Base-by-base conservation (phyloP, 768 basidiomycete species). In the Amanita inopinata region DNA sequence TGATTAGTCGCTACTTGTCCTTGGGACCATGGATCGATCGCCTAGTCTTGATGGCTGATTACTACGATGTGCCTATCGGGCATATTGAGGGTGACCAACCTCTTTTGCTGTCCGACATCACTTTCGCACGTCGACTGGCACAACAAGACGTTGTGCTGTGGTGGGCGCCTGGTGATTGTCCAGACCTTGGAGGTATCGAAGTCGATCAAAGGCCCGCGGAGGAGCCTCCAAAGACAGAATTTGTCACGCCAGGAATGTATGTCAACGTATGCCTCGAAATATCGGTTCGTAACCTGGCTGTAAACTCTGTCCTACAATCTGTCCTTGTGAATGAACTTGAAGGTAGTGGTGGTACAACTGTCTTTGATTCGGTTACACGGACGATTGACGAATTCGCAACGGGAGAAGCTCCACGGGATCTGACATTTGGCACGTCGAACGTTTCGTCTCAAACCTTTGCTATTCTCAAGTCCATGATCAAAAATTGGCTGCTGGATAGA, bases 321-420 rank as follows among this genome's bases (percentile, higher is more conserved):
- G 76, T 93, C 23, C 68, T 94, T 43, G 89, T 99, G 49, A 97
- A 99, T 63, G 96, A 99, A 57, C 72, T 99, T 52, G 96, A 99
- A 61, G 96, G 96, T 1, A 89, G 85, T 46, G 86, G 92, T 1
- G 94, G 93, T 3, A 71, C 90, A 5, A 89, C 93, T 0, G 88
- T 92, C 0, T 97, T 98, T 54, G 93, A 97, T 56, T 87, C 91
- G 0, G 80, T 85, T 3, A 88, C 91, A 2, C 89, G 80, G 54
- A 98, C 88, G 12, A 64, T 99, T 46, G 84, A 90, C 53, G 84
- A 96, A 46, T 96, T 93, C 60, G 73, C 82, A 38, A 80, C 76
- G 33, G 78, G 79, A 17, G 81, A 83, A 18, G 62, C 69, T 3
- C 72, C 76, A 17, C 73, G 83, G 2, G 81, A 86, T 45, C 67